Percentiles rank a stretch among this genome's conserved stretches.
Conservation (phyloP, 208 protist species). For the Trichomonas gallinae region DNA sequence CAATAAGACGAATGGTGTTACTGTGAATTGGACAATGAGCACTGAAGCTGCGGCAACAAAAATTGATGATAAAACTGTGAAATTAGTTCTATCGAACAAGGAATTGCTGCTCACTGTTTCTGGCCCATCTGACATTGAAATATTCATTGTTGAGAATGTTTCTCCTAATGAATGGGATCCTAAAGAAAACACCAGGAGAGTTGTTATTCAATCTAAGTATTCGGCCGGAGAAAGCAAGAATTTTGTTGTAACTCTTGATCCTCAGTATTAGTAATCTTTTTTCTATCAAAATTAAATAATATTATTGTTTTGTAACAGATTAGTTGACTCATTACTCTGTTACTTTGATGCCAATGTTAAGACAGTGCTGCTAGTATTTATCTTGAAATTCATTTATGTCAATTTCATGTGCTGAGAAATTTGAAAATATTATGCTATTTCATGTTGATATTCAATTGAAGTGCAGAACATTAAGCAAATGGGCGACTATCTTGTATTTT, state of each 20-base stretch:
- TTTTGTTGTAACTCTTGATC: background rate
- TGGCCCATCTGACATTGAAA: background rate
- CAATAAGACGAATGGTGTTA: background rate
- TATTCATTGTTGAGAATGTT: background rate
- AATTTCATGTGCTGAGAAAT: too few relatives aligned
- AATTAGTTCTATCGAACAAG: background rate
- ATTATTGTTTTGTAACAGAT: too few relatives aligned
- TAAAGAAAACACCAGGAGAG: background rate
- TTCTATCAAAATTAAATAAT: too few relatives aligned
- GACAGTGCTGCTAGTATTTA: too few relatives aligned
- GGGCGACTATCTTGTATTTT: too few relatives aligned
- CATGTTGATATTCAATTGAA: too few relatives aligned
- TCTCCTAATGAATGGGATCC: background rate
- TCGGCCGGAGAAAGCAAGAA: background rate
- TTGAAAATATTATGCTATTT: too few relatives aligned
- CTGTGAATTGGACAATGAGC: background rate
- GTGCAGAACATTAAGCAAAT: too few relatives aligned
- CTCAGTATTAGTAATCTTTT: background rate
- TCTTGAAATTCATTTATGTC: too few relatives aligned
- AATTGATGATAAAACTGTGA: background rate
- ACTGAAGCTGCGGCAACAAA: background rate
- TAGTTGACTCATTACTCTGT: too few relatives aligned
- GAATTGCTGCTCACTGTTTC: background rate
- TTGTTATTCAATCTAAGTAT: background rate
- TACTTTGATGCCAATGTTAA: too few relatives aligned